Percentiles rank a stretch among this genome's conserved stretches.
phyloP scores from a whole-genome alignment of 2,329 filamentous ascomycete species.

The Endocalyx cinctus region DNA sequence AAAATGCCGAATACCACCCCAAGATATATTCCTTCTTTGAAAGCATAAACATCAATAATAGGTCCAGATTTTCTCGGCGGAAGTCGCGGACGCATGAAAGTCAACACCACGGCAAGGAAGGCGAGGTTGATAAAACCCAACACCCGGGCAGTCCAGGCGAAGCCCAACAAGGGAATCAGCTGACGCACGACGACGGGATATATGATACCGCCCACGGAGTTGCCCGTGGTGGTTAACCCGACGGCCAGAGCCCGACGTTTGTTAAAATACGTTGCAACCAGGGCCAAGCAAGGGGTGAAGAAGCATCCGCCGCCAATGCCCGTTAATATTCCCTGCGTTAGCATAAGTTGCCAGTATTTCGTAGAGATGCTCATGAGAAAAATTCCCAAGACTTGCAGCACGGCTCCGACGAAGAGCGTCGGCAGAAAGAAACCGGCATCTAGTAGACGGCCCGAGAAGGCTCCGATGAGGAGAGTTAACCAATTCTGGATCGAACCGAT shows the following conservation, averaged over 20 bases:
- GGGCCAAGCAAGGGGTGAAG: constrained; percentile 53
- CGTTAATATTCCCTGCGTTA: constrained; percentile 44
- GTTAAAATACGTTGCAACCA: constrained; percentile 60
- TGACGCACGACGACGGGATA: constrained; percentile 39
- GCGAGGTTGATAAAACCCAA: constrained; percentile 63
- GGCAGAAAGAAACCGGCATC: constrained; percentile 39
- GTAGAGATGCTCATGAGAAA: constrained; percentile 38
- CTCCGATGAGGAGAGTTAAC: constrained; percentile 36
- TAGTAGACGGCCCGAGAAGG: constrained; percentile 36
- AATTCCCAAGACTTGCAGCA: constrained; percentile 38
- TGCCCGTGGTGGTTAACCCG: constrained; percentile 54
- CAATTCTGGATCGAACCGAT: constrained; percentile 41
- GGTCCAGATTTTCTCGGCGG: constrained; percentile 27
- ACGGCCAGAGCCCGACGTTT: constrained; percentile 51
- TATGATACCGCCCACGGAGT: constrained; percentile 49
- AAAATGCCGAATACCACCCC: constrained; percentile 33
- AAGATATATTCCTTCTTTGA: constrained; percentile 27
- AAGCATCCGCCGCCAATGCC: constrained; percentile 51
- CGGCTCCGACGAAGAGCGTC: constrained; percentile 32
- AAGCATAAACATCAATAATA: constrained; percentile 24
- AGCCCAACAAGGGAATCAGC: constrained; percentile 25
- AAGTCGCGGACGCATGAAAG: constrained; percentile 27
- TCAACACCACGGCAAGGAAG: constrained; percentile 67
- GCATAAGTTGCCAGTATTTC: constrained; percentile 44
- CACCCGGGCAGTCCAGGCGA: constrained; percentile 28